Conservation (phyloP, 23 red algal genomes). For the Cyanidium caldarium region DNA sequence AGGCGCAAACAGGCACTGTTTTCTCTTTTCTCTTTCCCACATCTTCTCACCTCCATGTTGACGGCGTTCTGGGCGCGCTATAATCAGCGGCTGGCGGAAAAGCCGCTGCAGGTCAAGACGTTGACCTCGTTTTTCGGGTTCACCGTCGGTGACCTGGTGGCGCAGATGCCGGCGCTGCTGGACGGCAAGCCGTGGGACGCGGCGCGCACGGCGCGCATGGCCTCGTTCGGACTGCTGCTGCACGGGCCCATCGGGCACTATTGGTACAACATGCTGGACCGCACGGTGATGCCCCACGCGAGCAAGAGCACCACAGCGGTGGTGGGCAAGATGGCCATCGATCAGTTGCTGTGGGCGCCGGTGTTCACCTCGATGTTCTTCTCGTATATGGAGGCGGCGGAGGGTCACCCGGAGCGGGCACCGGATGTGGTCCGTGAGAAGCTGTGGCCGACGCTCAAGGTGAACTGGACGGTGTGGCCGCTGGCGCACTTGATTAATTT, state of each 20-base stretch:
- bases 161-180: constrained; percentile 71
- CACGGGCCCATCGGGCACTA: constrained; percentile 98
- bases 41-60: constrained; percentile 18
- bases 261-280: constrained; percentile 93
- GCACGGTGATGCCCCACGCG: constrained; percentile 77
- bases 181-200: constrained; percentile 78
- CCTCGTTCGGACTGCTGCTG: constrained; percentile 56
- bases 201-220: constrained; percentile 70
- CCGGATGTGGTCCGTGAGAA: constrained; percentile 55
- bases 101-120: constrained; percentile 92
- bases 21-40: background rate
- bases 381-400: constrained; percentile 71
- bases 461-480: constrained; percentile 96
- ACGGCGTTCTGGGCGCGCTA: constrained; percentile 89
- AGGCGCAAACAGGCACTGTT: no score
- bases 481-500: constrained; percentile 95
- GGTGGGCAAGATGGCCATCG: constrained; percentile 81
- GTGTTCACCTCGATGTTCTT: constrained; percentile 96
- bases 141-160: constrained; percentile 91
- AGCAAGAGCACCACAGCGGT: constrained; percentile 60
- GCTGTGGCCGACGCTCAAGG: constrained; percentile 96
- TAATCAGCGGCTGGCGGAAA: constrained; percentile 57
- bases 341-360: constrained; percentile 91
- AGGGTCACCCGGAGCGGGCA: constrained; percentile 56
- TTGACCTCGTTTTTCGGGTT: constrained; percentile 95